Percentiles rank a stretch among this genome's conserved stretches.
Evolutionary conservation across 257 asterid species (phyloP).

Genomic region (Gynochthodes officinalis): DNA sequence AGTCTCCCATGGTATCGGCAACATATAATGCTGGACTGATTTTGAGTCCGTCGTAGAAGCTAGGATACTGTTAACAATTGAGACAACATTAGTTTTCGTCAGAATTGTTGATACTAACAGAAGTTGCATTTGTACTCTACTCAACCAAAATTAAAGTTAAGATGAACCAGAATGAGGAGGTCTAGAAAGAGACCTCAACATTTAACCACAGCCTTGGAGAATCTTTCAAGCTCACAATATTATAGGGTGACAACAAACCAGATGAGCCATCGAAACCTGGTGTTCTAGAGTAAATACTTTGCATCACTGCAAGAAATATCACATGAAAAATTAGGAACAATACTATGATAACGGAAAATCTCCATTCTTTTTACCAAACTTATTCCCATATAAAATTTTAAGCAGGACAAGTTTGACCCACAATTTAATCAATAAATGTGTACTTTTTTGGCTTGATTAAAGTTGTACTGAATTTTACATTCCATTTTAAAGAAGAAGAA

Average conservation of each 20-base stretch:
- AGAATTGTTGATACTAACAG: not conserved
- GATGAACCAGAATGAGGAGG: not conserved
- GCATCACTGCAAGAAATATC: slow-evolving; percentile 42
- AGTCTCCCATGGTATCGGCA: slow-evolving; percentile 16
- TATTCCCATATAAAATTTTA: not conserved
- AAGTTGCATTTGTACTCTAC: too few relatives aligned
- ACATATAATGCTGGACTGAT: slow-evolving; percentile 39
- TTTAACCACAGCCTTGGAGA: slow-evolving; percentile 62
- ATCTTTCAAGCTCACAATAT: slow-evolving; percentile 19
- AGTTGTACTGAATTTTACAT: too few relatives aligned
- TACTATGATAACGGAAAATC: not conserved
- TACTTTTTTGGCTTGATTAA: not conserved
- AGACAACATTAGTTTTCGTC: not conserved
- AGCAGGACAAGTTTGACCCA: not conserved
- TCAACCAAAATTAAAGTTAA: not conserved
- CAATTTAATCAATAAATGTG: not conserved
- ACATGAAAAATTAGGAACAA: not conserved
- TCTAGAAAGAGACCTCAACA: slow-evolving; percentile 54
- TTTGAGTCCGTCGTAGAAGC: slow-evolving; percentile 67
- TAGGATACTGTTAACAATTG: slow-evolving; percentile 48
- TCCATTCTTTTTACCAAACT: not conserved
- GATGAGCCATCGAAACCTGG: slow-evolving; percentile 20
- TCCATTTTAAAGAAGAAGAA: too few relatives aligned
- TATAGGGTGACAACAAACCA: slow-evolving; percentile 33
- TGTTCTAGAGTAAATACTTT: slow-evolving; percentile 47